Base-by-base conservation (phyloP, 148 eudicot species). In the Amaranthus cruentus region DNA sequence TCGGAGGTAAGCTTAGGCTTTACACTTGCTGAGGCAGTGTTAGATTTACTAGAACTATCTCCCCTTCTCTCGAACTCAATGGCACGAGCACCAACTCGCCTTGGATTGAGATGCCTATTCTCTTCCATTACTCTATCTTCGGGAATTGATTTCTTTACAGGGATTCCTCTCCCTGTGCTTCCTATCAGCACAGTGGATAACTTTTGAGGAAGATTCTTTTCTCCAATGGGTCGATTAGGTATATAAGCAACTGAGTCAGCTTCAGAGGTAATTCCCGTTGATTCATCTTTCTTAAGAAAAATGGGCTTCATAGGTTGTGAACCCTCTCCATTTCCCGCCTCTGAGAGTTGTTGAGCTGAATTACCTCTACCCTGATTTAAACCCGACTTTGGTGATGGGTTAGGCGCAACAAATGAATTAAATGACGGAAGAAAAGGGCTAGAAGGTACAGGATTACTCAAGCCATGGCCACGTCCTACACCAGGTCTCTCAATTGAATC, bases 381-480 rank as follows among this genome's bases (percentile, higher is more conserved):
- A 9, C 82, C 68, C 6, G 71, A 70, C 10, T 57, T 79, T 13
- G 72, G 11, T 7, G 80, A 72, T 50, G 49, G 71, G 4, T 9
- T 55, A 8, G 75, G 56, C 60, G 68, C 78, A 49, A 75, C 79
- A 69, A 80, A 80, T 7, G 83, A 57, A 64, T 83, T 82, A 75
- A 75, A 77, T 5, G 87, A 75, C 6, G 89, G 87, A 47, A 72
- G 69, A 66, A 21, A 53, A 2, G 87, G 85, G 62, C 81, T 42
- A 0, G 86, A 75, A 73, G 83, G 78, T 44, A 83, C 48, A 51
- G 90, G 84, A 50, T 74, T 72, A 62, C 89, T 88, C 60, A 87
- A 81, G 56, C 94, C 93, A 68, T 75, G 91, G 49, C 96, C 89
- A 56, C 81, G 74, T 50, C 86, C 89, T 21, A 74, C 61, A 50